Base-by-base conservation (phyloP, 1,139 yeast genomes). In the Neolecta irregularis region DNA sequence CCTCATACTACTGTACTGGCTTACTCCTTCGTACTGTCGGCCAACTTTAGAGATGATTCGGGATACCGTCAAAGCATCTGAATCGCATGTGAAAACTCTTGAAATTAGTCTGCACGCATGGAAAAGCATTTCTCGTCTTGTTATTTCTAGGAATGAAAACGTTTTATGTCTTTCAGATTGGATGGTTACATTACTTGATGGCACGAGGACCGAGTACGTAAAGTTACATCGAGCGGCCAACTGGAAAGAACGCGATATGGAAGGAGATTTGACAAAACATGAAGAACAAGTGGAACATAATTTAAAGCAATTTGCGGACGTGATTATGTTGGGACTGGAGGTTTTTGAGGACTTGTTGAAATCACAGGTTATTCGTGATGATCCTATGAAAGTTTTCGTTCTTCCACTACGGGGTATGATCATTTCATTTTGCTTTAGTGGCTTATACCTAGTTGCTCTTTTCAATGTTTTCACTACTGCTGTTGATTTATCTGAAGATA, bases 91-190 rank as follows among this genome's bases (percentile, higher is more conserved):
- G 9, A 41, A 44, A 18, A 49, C 49, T 3, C 40, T 48, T 9
- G 33, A 44, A n/a, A 29, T 46, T 21, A 45, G 48, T 24, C 39
- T 45, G 12, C 45, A 46, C 28, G 42, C 49, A 6, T 46, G 49
- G 49, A 35, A 36, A 18, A 37, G 35, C 28, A 26, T 43, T 7
- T 26, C 37, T 3, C 37, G 42, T 16, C 35, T 45, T 11, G n/a
- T 28, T 8, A 28, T 20, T 16, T 28, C 31, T 20, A 16, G 22
- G 12, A 7, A 28, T 28, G 31, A 28, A 20, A 24, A 28, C n/a
- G 20, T 28, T 8, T 24, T 20, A 28, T 9, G 16, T 28, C 16
- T 9, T 12, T 28, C 24, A 20, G 22, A 15, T 28, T 28, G 31
- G 31, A 20, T 20, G 20, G 18, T 12, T 8, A 12, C 22, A 9